Conservation (phyloP, 306 rosid species). For the Acacia crassicarpa region DNA sequence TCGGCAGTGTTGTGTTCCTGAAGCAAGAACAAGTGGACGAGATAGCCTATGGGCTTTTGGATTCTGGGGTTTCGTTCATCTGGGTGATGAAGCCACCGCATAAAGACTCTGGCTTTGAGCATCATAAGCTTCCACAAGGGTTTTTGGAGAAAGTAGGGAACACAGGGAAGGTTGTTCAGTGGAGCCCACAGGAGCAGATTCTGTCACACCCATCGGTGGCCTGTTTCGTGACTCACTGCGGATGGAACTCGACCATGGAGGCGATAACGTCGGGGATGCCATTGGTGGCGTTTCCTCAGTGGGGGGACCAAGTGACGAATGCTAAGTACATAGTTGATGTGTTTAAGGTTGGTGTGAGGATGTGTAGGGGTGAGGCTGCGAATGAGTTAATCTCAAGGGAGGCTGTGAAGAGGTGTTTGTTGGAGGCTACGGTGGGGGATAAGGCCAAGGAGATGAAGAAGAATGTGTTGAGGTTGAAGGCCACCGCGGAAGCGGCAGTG, state of each 20-base stretch:
- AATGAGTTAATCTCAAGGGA: constrained; percentile 31
- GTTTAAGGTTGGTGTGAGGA: constrained; percentile 38
- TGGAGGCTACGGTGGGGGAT: constrained; percentile 42
- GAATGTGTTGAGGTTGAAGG: constrained; percentile 39
- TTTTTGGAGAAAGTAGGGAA: constrained; percentile 41
- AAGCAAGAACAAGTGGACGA: constrained; percentile 43
- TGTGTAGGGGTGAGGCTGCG: constrained; percentile 32
- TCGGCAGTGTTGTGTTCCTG: constrained; percentile 44
- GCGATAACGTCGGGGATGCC: constrained; percentile 44
- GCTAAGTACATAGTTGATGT: constrained; percentile 52
- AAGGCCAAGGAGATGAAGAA: constrained; percentile 41
- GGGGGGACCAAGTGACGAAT: constrained; percentile 61
- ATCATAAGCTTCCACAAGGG: constrained; percentile 34
- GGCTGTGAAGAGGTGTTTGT: constrained; percentile 38
- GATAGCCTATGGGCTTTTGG: constrained; percentile 45
- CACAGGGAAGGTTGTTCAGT: constrained; percentile 49
- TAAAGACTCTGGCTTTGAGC: not conserved
- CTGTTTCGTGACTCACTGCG: constrained; percentile 53
- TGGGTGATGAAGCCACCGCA: constrained; percentile 47
- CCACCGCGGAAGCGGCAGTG: constrained; percentile 40
- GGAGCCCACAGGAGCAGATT: constrained; percentile 58
- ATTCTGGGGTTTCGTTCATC: constrained; percentile 36
- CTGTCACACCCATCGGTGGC: constrained; percentile 42
- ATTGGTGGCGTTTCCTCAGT: constrained; percentile 48
- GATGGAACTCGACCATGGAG: constrained; percentile 59